A percentile compares a stretch with the other conserved stretches of the same genome.
phyloP scores from a whole-genome alignment of 2,329 filamentous ascomycete genomes.

The Bipolaris victoriae region DNA sequence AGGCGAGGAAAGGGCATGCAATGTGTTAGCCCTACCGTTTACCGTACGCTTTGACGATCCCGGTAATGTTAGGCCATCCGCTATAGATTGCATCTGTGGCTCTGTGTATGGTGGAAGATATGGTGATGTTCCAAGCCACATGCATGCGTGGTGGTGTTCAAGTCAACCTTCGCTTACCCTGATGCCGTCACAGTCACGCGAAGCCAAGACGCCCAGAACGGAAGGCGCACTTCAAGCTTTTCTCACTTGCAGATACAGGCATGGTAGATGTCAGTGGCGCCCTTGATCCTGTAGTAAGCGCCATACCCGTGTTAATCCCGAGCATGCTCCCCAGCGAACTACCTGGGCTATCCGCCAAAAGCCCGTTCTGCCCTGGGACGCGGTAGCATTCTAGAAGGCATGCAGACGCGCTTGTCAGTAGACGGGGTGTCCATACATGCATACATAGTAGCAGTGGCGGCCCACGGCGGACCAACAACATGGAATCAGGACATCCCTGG shows the following conservation, averaged over 20 bases:
- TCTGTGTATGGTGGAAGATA: background rate
- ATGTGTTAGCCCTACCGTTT: background rate
- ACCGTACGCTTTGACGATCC: background rate
- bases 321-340: background rate
- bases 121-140: too few species aligned
- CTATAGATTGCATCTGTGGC: background rate
- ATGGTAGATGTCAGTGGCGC: conserved; percentile 1
- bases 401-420: background rate
- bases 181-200: background rate
- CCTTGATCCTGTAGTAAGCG: conserved; percentile 9
- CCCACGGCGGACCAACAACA: background rate
- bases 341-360: conserved; percentile 1
- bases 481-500: conserved; percentile 9
- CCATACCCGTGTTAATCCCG: conserved; percentile 15
- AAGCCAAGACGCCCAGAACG: conserved; percentile 11
- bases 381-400: conserved; percentile 5
- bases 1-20: conserved; percentile 2
- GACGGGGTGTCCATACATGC: background rate
- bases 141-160: too few species aligned
- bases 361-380: background rate
- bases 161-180: background rate
- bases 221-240: conserved; percentile 15
- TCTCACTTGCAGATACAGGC: background rate
- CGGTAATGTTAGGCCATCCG: background rate
- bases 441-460: background rate